A percentile compares a stretch with the other conserved stretches of the same genome.
phyloP scores from a whole-genome alignment of 2,329 filamentous ascomycete genomes.

The Sphaerulina musiva region DNA sequence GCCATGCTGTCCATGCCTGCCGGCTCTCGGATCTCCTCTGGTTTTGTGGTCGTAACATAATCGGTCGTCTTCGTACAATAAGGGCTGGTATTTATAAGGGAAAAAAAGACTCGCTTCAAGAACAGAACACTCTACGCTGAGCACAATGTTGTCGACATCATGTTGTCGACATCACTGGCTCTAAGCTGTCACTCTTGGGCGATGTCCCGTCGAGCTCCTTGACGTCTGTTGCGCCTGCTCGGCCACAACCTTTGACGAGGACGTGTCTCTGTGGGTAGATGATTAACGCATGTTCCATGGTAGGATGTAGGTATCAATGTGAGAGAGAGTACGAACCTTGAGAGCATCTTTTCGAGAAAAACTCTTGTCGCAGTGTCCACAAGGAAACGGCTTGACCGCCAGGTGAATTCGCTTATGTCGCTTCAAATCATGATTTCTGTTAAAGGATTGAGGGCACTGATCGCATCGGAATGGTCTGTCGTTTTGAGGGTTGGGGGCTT shows the following conservation, averaged over 20 bases:
- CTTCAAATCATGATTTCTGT: constrained; percentile 92
- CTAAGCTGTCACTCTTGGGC: constrained; percentile 32
- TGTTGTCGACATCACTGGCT: constrained; percentile 28
- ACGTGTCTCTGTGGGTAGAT: constrained; percentile 52
- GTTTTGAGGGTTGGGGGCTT: constrained; percentile 50
- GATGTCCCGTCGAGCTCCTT: constrained; percentile 34
- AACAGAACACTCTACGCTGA: neutral
- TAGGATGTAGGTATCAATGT: neutral
- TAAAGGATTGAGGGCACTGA: constrained; percentile 86
- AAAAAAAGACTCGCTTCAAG: neutral
- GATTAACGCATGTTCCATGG: constrained; percentile 37
- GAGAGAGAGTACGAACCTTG: constrained; percentile 61
- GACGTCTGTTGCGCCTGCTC: constrained; percentile 36
- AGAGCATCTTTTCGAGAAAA: constrained; percentile 95
- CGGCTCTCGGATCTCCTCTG: neutral
- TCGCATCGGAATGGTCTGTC: constrained; percentile 95
- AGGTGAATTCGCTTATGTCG: constrained; percentile 92
- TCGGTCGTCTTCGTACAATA: constrained; percentile 18
- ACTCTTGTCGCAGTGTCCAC: constrained; percentile 85
- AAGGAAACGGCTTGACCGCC: constrained; percentile 92
- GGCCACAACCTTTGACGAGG: constrained; percentile 62
- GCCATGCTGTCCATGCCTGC: neutral
- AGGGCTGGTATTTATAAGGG: constrained; percentile 20
- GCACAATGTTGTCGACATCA: constrained; percentile 26
- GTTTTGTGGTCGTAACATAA: constrained; percentile 9